Evolutionary conservation across 768 basidiomycete species (phyloP), one percentile per base, ranked within the genome.

Genomic region (Trametes maxima): DNA sequence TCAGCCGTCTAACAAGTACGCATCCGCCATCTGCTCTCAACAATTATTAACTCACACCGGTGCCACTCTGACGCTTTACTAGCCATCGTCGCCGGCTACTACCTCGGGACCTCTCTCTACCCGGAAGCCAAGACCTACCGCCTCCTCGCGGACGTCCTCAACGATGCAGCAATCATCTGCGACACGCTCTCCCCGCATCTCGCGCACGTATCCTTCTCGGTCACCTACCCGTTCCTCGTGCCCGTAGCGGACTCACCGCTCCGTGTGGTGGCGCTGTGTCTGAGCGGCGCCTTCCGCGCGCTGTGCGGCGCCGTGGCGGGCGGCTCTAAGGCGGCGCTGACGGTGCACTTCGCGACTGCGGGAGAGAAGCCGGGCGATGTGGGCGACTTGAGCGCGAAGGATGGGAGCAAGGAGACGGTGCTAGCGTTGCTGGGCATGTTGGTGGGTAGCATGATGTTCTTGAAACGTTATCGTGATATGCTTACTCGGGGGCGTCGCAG

Each of bases 51-150:
- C 28, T 33, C 28, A 33, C 28, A 33, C 8, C 28, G 8, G 28
- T 8, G 8, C 8, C 28, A 4, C 6, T 35, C 14, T 1, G 28
- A 19, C 33, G 21, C 25, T n/a, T 28, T 40, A 51, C 7, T 61
- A 89, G 88, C 88, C 8, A 88, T 90, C 46, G 63, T 83, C 7
- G 82, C 78, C 3, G 88, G 84, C 1, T 86, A 87, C 67, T 75
- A 79, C 43, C 73, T 89, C 19, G 87, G 88, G 2, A 84, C 87
- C 0, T 84, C 82, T 0, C 79, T 90, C 3, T 84, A 80, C 35
- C 85, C 88, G 4, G 88, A 90, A 73, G 85, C 86, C 0, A 90
- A 89, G 70, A 84, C 78, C 0, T 90, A 87, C 64, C 82, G 88
- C 14, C 76, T 88, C 50, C 76, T 87, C 24, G 88, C 87, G 0